Evolutionary conservation across 2,329 filamentous ascomycete genomes (phyloP).

Genomic region (Colletotrichum trifolii): DNA sequence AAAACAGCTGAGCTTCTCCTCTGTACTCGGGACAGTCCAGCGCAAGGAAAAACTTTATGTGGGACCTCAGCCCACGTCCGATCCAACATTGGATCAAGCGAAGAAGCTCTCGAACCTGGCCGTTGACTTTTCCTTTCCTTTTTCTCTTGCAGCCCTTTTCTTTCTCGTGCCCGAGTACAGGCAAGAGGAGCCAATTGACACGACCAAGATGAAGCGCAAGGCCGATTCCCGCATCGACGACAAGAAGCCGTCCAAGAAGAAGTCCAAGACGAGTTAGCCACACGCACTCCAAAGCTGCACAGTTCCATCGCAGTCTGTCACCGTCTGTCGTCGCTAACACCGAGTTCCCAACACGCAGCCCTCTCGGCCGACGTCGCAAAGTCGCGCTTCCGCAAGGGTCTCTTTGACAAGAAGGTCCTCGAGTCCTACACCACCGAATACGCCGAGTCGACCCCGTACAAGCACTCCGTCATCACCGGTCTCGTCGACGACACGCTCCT

Average conservation of each 20-base stretch:
- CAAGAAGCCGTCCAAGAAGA: constrained; percentile 62
- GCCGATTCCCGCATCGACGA: constrained; percentile 58
- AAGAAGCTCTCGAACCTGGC: constrained; percentile 17
- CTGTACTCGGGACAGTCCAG: too few relatives aligned
- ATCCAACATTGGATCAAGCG: constrained; percentile 15
- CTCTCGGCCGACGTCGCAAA: constrained; percentile 62
- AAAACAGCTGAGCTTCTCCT: constrained; percentile 26
- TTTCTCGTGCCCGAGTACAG: not conserved
- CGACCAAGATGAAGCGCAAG: constrained; percentile 69
- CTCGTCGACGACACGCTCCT: constrained; percentile 86
- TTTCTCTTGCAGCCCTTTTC: not conserved
- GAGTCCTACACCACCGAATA: constrained; percentile 71
- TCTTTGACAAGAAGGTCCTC: constrained; percentile 71
- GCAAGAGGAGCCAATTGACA: not conserved
- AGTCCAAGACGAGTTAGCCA: constrained; percentile 60
- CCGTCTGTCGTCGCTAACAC: constrained; percentile 30
- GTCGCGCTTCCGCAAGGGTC: constrained; percentile 71
- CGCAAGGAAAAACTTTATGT: constrained; percentile 30
- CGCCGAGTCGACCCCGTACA: constrained; percentile 78
- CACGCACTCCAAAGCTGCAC: not conserved
- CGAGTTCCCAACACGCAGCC: constrained; percentile 46
- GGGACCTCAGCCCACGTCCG: constrained; percentile 33
- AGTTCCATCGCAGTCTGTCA: not conserved
- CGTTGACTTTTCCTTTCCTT: not conserved
- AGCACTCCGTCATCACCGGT: constrained; percentile 87